Conservation (phyloP, 257 asterid genomes). For the Solanum piurae region DNA sequence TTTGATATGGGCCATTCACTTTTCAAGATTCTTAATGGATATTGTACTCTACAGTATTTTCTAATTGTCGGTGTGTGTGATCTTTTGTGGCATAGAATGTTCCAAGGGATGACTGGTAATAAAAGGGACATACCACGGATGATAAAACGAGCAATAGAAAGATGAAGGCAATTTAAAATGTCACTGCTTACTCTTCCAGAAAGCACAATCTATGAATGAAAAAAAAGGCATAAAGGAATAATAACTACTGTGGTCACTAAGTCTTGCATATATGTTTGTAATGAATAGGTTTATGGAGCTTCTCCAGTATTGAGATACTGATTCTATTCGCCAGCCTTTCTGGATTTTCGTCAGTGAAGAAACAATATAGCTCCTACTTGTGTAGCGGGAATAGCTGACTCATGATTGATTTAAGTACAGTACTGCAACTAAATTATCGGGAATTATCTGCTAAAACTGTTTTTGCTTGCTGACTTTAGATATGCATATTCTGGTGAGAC, state of each 20-base stretch:
- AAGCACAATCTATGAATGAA: neutral
- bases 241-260: neutral
- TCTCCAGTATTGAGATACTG: neutral
- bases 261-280: neutral
- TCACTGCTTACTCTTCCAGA: neutral
- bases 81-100: neutral
- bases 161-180: neutral
- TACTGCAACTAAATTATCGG: neutral
- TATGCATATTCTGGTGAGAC: constrained; percentile 21
- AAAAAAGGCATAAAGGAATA: neutral
- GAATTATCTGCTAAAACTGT: neutral
- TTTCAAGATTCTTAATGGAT: neutral
- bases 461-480: neutral
- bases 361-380: neutral
- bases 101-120: neutral
- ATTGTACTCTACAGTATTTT: neutral
- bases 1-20: neutral
- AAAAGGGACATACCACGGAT: neutral
- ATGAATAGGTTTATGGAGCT: neutral
- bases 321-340: neutral
- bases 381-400: neutral
- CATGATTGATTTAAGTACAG: neutral
- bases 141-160: neutral
- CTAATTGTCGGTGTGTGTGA: neutral
- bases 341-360: neutral